Percentiles rank a stretch among this genome's conserved stretches.
These are phyloP conservation scores for Tuber umbilicatum DNA, from an alignment of 495 filamentous ascomycete species.

Conservation along the genomic window DNA sequence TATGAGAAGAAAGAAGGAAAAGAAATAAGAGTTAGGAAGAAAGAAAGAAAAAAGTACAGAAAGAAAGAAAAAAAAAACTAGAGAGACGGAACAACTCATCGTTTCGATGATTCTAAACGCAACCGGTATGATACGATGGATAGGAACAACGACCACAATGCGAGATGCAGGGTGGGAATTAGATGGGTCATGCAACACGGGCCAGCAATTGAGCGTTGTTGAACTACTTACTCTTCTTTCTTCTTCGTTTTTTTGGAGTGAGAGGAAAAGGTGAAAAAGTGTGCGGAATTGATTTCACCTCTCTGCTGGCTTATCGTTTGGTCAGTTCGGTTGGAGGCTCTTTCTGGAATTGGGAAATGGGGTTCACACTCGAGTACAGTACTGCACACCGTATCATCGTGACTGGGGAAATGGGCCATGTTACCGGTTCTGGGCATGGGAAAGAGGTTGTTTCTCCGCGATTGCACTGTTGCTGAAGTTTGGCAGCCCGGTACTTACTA, in stretches of 20 bases:
- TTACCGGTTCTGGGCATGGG: not conserved
- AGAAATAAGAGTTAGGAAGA: not conserved
- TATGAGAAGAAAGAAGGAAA: not conserved
- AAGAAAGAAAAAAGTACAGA: not conserved
- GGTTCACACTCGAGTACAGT: not conserved
- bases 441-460: not conserved
- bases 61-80: constrained; percentile 28
- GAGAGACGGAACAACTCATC: constrained; percentile 40
- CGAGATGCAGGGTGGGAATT: constrained; percentile 40
- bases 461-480: not conserved
- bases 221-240: constrained; percentile 4
- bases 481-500: not conserved
- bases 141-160: constrained; percentile 39
- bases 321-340: not conserved
- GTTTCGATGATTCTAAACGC: constrained; percentile 38
- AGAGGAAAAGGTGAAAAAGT: not conserved
- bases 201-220: constrained; percentile 38
- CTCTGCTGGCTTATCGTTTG: constrained; percentile 1
- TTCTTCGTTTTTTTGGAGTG: not conserved
- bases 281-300: not conserved
- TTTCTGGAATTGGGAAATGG: not conserved
- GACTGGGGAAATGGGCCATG: not conserved
- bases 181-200: constrained; percentile 37
- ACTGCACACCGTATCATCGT: not conserved
- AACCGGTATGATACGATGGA: constrained; percentile 39